Percentiles rank a stretch among this genome's conserved stretches.
phyloP scores from a whole-genome alignment of 768 basidiomycete species.

The Agaricus sinodeliciosus region DNA sequence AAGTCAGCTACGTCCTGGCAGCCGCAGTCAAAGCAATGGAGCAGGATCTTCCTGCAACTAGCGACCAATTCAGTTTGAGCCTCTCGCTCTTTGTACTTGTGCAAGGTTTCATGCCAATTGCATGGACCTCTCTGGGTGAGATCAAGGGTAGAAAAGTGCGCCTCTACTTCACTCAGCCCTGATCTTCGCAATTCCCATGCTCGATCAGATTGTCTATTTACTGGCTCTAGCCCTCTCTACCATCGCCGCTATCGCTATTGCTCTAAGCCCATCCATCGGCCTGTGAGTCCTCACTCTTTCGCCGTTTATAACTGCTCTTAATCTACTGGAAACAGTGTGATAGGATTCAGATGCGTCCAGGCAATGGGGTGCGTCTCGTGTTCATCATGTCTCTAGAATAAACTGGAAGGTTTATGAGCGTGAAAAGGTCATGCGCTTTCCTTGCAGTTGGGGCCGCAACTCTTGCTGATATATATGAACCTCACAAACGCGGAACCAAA shows the following conservation, averaged over 20 bases:
- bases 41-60: constrained; percentile 49
- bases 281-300: constrained; percentile 25
- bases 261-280: constrained; percentile 45
- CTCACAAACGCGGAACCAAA: constrained; percentile 56
- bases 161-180: background rate
- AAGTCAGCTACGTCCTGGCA: constrained; percentile 17
- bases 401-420: background rate
- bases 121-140: constrained; percentile 70
- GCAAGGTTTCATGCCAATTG: constrained; percentile 60
- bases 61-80: constrained; percentile 56
- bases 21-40: constrained; percentile 61
- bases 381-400: background rate
- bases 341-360: constrained; percentile 64
- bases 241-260: constrained; percentile 49
- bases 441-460: constrained; percentile 69
- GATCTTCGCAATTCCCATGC: background rate
- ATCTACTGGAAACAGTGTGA: constrained; percentile 30
- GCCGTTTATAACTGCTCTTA: background rate
- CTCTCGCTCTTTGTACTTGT: constrained; percentile 66
- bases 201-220: constrained; percentile 43
- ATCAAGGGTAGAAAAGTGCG: constrained; percentile 68
- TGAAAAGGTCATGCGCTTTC: constrained; percentile 36
- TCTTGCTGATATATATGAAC: constrained; percentile 67
- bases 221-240: constrained; percentile 46
- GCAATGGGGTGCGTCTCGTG: constrained; percentile 44